A percentile compares a stretch with the other conserved stretches of the same genome.
Evolutionary conservation across 176 grass and related monocot species (phyloP).

Genomic region (Hsuehochloa calcarea): DNA sequence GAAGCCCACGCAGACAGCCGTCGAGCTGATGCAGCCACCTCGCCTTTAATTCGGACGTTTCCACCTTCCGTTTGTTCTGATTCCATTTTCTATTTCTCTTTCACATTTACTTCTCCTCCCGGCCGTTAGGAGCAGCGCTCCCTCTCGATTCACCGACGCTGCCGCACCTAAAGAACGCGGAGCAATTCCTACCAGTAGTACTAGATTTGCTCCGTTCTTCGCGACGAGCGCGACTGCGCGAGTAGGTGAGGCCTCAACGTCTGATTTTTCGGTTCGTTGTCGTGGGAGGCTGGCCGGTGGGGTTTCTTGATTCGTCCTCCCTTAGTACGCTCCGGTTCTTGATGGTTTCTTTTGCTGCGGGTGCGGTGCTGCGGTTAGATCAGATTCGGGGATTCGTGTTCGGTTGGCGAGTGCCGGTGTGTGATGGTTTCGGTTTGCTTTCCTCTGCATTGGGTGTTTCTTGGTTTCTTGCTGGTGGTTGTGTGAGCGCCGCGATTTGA

Average conservation of each 20-base stretch:
- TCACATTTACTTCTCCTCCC: slow-evolving; percentile 19
- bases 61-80: neutral
- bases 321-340: slow-evolving; percentile 11
- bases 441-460: neutral
- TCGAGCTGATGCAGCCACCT: neutral
- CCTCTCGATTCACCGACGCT: neutral
- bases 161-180: neutral
- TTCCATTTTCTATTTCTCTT: neutral
- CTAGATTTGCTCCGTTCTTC: neutral
- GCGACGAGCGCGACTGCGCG: neutral
- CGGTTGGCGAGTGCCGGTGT: neutral
- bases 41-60: slow-evolving; percentile 49
- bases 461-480: neutral
- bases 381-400: neutral
- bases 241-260: slow-evolving; percentile 1
- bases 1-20: neutral
- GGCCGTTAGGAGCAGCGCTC: slow-evolving; percentile 2
- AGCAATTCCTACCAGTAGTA: neutral
- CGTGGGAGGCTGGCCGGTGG: neutral
- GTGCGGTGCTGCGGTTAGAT: neutral
- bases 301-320: neutral
- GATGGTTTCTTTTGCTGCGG: slow-evolving; percentile 4
- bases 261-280: neutral
- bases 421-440: neutral
- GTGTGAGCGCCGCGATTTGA: neutral